A percentile compares a stretch with the other conserved stretches of the same genome.
Conservation (phyloP, 345 rosid genomes). For the Hirschfeldia incana region DNA sequence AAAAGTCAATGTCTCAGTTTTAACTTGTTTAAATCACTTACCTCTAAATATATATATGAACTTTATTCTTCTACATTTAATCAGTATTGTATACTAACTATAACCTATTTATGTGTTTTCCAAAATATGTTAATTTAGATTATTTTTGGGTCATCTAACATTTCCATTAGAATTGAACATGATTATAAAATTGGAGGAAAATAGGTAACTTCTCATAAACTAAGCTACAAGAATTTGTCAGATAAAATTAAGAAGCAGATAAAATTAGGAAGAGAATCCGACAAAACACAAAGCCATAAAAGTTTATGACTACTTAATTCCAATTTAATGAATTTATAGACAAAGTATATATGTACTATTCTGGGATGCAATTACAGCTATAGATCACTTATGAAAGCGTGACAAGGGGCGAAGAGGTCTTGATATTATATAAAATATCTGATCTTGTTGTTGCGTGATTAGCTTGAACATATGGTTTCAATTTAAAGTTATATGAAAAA, state of each 20-base stretch:
- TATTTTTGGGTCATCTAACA: too few species aligned
- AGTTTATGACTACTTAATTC: background rate
- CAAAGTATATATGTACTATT: background rate
- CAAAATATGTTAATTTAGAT: background rate
- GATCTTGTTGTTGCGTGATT: slow-evolving; percentile 40
- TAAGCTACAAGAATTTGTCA: too few species aligned
- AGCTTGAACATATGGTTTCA: slow-evolving; percentile 53
- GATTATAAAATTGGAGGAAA: too few species aligned
- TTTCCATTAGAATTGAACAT: too few species aligned
- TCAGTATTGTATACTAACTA: background rate
- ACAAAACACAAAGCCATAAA: too few species aligned
- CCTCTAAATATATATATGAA: background rate
- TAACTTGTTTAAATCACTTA: background rate
- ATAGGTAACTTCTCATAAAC: too few species aligned
- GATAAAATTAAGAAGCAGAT: too few species aligned
- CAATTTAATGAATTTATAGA: too few species aligned
- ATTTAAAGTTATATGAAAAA: slow-evolving; percentile 53
- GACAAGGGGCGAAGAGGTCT: slow-evolving; percentile 30
- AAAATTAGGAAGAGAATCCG: too few species aligned
- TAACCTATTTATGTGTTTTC: background rate
- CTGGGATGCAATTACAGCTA: slow-evolving; percentile 29
- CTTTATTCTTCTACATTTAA: background rate
- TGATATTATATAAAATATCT: slow-evolving; percentile 35
- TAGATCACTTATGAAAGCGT: slow-evolving; percentile 30
- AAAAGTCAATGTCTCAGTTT: background rate